Evolutionary conservation across 495 filamentous ascomycete genomes (phyloP), one percentile per base, ranked within the genome.

Genomic region (Neurospora tetraspora): DNA sequence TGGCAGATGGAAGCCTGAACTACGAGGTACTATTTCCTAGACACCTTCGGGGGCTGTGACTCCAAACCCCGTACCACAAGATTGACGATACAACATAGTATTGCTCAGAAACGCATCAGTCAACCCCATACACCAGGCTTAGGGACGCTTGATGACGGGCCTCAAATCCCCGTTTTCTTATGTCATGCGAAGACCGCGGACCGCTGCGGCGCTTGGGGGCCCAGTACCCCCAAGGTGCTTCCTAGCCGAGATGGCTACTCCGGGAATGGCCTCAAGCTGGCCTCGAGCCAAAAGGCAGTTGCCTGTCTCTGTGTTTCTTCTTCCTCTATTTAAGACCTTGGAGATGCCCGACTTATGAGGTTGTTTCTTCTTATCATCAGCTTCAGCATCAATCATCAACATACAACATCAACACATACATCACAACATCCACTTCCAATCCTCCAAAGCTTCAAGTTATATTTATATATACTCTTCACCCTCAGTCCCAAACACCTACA

Each of bases 241-340:
- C 18, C 70, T 71, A 59, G 38, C 43, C 53, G 31, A 71, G 70
- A 34, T 38, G 42, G 34, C 42, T 71, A 34, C 27, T 65, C 27
- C 53, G 53, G 53, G 53, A 65, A 65, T 65, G 53, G 27, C 53
- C 27, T 65, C 53, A 65, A 36, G 12, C 53, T 61, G 23, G 53
- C 23, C 20, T 61, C 23, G 23, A 65, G 53, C 53, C 27, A 65
- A 65, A 65, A 34, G 12, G 31, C 3, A 65, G 53, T 36, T 65
- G 53, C 53, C 53, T 65, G 53, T 16, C 14, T 59, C 2, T 45
- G 38, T 37, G 34, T 20, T n/a, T 23, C 42, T 38, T 34, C 5
- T 65, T 37, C 7, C 40, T 74, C 65, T 82, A 82, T 83, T 82
- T 82, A 83, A 80, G 71, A 38, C 20, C 45, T 23, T 39, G 27